Conservation (phyloP, 192 early-diverging fungal genomes). For the Coemansia sp. region DNA sequence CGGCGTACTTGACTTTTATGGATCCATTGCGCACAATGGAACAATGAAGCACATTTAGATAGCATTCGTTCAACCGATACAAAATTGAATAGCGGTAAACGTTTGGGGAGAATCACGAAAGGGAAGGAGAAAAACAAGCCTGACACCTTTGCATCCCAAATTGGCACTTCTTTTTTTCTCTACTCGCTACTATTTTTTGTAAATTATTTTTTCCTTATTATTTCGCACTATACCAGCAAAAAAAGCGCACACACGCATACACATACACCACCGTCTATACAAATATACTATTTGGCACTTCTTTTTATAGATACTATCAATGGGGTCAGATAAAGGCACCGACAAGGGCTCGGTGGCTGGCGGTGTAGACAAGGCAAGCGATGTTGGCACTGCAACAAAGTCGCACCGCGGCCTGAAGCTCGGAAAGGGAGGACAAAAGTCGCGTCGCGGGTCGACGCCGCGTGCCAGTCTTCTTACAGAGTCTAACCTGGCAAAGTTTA, state of each 20-base stretch:
- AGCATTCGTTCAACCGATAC: no score
- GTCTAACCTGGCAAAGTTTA: conserved; percentile 8
- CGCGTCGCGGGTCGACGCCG: conserved; percentile 32
- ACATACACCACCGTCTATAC: neutral
- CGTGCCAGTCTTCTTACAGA: conserved; percentile 22
- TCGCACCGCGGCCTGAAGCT: no score
- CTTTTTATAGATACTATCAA: neutral
- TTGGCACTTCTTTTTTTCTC: neutral
- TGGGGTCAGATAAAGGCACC: no score
- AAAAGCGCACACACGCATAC: no score
- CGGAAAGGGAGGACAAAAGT: conserved; percentile 35
- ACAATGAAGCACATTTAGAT: no score
- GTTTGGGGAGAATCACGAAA: neutral
- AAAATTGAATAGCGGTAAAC: no score
- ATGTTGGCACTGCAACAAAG: no score
- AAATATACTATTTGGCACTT: conserved; percentile 9
- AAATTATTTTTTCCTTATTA: conserved; percentile 5
- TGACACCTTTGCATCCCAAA: neutral
- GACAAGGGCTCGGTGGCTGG: no score
- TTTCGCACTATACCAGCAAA: conserved; percentile 6
- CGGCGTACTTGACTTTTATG: no score
- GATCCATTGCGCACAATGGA: no score
- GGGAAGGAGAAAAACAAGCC: conserved; percentile 4
- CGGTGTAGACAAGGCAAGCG: no score
- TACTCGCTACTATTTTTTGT: conserved; percentile 11